These are phyloP conservation scores for Fragilaria radians DNA, from an alignment of 108 stramenopile species.

Conservation along the genomic window DNA sequence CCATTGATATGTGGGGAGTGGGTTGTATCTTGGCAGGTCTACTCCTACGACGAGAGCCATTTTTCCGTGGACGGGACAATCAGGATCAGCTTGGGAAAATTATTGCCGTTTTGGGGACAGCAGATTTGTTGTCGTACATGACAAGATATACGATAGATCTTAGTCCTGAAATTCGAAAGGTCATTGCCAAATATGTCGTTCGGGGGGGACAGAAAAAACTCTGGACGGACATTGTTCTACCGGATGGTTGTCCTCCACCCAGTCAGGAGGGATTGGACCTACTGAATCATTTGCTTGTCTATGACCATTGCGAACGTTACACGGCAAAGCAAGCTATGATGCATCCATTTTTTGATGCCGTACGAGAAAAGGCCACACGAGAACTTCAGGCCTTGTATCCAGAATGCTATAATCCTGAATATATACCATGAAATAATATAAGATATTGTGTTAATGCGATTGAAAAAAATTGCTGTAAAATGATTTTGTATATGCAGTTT, in stretches of 20 bases:
- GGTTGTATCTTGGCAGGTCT: conserved; percentile 83
- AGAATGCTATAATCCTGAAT: too few relatives aligned
- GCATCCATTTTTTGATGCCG: conserved; percentile 79
- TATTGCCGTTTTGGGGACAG: conserved; percentile 61
- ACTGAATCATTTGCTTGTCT: conserved; percentile 67
- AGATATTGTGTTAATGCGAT: too few relatives aligned
- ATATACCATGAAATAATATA: too few relatives aligned
- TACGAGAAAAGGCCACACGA: conserved; percentile 42
- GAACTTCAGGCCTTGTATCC: conserved; percentile 19
- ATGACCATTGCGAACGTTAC: conserved; percentile 70
- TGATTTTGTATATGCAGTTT: too few relatives aligned
- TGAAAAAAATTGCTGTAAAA: too few relatives aligned
- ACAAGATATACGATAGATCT: conserved; percentile 36
- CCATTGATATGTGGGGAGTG: conserved; percentile 80
- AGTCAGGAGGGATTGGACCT: conserved; percentile 62
- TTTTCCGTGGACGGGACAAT: conserved; percentile 81
- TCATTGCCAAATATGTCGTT: conserved; percentile 21
- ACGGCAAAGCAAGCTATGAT: conserved; percentile 80
- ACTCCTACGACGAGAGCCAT: conserved; percentile 68
- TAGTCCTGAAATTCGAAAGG: conserved; percentile 16
- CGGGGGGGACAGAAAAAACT: not conserved
- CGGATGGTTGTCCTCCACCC: conserved; percentile 17
- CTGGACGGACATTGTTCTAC: conserved; percentile 6
- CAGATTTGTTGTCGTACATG: conserved; percentile 55
- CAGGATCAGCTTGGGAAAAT: conserved; percentile 78